Base-by-base conservation (phyloP, 2,329 filamentous ascomycete species). In the Arachnopeziza araneosa region DNA sequence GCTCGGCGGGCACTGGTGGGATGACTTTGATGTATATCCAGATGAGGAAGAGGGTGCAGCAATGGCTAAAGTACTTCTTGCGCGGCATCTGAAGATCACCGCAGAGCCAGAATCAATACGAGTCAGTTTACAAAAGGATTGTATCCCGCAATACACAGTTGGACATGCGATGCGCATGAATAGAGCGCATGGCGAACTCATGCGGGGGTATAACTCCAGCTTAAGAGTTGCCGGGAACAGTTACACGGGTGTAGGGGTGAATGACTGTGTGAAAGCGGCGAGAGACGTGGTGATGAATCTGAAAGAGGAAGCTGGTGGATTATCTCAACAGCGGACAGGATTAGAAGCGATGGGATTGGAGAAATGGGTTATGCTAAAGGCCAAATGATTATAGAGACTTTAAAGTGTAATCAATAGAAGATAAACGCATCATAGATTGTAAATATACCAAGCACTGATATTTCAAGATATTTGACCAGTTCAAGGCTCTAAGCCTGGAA, bases 1-100 rank as follows among this genome's bases (percentile, higher is more conserved):
- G 86, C 79, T 99, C 59, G 95, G 95, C 61, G 95, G 95, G 1
- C 92, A 97, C 75, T 91, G 90, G 83, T 98, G 91, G 91, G 81
- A 91, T 72, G 82, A 78, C 60, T 85, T 81, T 77, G 70, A 65
- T 52, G 69, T 74, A 1, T 84, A 83, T 60, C 92, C 91, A 0
- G 77, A 82, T 55, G 80, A 86, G 63, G 78, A 86, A 17, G 81
- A 89, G 65, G 91, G 85, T 19, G 76, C 89, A 24, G 71, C 75
- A 6, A 88, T 93, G 82, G 91, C 93, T 36, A 83, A 83, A 63
- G 75, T 78, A 1, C 78, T 96, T 7, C 77, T 97, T 1, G 76
- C 82, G 63, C 82, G 91, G 22, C 93, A 98, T 69, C 78, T 98
- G 5, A 80, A 81, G 60, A 90, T 97, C 71, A 65, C 69, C 0